Evolutionary conservation across 2,329 filamentous ascomycete species (phyloP).

Genomic region (Aspergillus sojae): DNA sequence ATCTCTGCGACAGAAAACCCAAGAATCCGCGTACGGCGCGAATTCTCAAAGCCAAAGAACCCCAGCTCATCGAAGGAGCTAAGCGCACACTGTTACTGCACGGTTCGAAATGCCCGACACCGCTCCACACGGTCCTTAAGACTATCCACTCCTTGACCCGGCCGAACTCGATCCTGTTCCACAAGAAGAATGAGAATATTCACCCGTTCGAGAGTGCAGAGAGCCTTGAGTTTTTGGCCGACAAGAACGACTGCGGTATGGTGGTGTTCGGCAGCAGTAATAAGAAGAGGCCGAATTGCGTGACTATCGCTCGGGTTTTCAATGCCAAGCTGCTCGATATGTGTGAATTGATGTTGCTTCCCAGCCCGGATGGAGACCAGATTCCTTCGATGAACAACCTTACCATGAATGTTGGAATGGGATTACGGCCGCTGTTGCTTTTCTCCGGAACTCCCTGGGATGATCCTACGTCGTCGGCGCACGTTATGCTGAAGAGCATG

Average conservation of each 20-base stretch:
- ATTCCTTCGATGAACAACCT: slow-evolving; percentile 52
- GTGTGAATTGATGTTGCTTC: slow-evolving; percentile 84
- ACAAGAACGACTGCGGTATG: slow-evolving; percentile 91
- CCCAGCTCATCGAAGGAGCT: slow-evolving; percentile 85
- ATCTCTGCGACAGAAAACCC: slow-evolving; percentile 57
- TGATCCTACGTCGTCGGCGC: slow-evolving; percentile 74
- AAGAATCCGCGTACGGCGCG: slow-evolving; percentile 90
- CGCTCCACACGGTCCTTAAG: slow-evolving; percentile 79
- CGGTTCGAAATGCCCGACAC: slow-evolving; percentile 80
- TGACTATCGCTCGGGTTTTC: slow-evolving; percentile 83
- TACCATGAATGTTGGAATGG: slow-evolving; percentile 69
- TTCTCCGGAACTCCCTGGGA: slow-evolving; percentile 90
- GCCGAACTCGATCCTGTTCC: slow-evolving; percentile 85
- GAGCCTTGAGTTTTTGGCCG: slow-evolving; percentile 90
- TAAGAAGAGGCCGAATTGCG: slow-evolving; percentile 92
- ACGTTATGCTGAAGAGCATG: slow-evolving; percentile 83
- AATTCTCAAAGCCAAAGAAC: slow-evolving; percentile 88
- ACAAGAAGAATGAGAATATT: slow-evolving; percentile 88
- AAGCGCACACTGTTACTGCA: slow-evolving; percentile 89
- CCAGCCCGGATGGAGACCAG: slow-evolving; percentile 57
- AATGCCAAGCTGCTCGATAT: slow-evolving; percentile 89
- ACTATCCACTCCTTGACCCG: slow-evolving; percentile 85
- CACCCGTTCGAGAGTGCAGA: slow-evolving; percentile 90
- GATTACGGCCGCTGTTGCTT: slow-evolving; percentile 85
- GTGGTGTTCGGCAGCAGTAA: slow-evolving; percentile 81